Conservation (phyloP, 768 basidiomycete species). For the Podaxis rugospora region DNA sequence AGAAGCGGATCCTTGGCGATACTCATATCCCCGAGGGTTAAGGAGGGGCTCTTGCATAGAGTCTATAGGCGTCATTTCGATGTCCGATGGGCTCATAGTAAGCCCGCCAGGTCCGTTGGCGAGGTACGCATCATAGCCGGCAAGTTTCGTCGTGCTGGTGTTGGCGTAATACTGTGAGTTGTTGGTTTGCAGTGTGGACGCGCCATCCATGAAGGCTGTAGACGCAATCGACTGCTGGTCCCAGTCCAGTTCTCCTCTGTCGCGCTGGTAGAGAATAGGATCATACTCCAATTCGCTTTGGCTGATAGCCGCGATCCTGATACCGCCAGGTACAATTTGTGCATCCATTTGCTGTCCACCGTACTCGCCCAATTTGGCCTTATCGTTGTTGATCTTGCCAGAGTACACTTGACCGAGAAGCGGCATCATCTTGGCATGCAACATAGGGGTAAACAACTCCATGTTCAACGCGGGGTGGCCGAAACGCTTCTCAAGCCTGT, state of each 20-base stretch:
- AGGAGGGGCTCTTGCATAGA: slow-evolving; percentile 62
- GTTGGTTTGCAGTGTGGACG: slow-evolving; percentile 34
- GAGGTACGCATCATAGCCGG: slow-evolving; percentile 57
- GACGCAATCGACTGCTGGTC: slow-evolving; percentile 75
- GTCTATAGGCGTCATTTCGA: slow-evolving; percentile 57
- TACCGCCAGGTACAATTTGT: slow-evolving; percentile 69
- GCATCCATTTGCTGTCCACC: slow-evolving; percentile 76
- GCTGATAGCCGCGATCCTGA: slow-evolving; percentile 79
- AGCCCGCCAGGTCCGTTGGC: slow-evolving; percentile 34
- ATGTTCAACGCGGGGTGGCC: slow-evolving; percentile 89
- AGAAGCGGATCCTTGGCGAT: slow-evolving; percentile 30
- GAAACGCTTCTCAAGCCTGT: slow-evolving; percentile 86
- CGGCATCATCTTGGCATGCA: slow-evolving; percentile 83
- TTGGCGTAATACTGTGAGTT: slow-evolving; percentile 37
- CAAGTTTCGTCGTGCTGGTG: slow-evolving; percentile 24
- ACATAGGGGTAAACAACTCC: slow-evolving; percentile 85
- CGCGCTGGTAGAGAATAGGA: slow-evolving; percentile 70
- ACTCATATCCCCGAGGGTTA: slow-evolving; percentile 27
- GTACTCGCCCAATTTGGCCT: slow-evolving; percentile 70
- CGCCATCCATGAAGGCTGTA: slow-evolving; percentile 46
- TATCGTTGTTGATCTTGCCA: slow-evolving; percentile 61
- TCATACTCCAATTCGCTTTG: slow-evolving; percentile 84
- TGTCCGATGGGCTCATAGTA: slow-evolving; percentile 23
- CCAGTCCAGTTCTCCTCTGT: slow-evolving; percentile 86
- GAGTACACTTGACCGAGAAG: slow-evolving; percentile 71